Evolutionary conservation across 306 rosid genomes (phyloP), one percentile per base, ranked within the genome.

Genomic region (Pterocarpus santalinus): DNA sequence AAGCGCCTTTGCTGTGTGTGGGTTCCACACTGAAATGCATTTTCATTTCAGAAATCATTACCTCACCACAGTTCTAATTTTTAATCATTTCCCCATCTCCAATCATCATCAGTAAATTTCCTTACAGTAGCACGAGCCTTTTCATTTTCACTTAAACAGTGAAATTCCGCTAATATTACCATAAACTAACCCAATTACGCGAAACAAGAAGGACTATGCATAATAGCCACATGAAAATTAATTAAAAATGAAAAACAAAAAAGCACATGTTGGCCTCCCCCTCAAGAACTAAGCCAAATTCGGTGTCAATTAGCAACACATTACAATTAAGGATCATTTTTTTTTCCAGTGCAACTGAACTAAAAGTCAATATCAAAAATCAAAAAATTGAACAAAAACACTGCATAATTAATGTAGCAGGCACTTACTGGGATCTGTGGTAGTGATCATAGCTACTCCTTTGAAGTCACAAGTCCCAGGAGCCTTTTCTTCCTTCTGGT

Each of bases 361-460:
- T 46, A 4, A 60, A 62, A 55, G 68, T 13, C 11, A 52, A 81
- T 2, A 52, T 32, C 34, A 70, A 74, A 58, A 49, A 5, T 9
- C 2, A 13, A 43, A 51, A 35, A 60, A 43, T 65, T 79, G 57
- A 62, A 1, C 47, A n/a, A 51, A 72, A 32, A 11, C 8, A 22
- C 17, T 3, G 53, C 0, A 65, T 5, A 77, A 67, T 4, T 17
- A 47, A 47, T 2, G 15, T 9, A 65, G 51, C 1, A 64, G 30
- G 28, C 8, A 83, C 97, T 87, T 87, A 95, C 99, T 89, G 68
- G 99, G 99, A 81, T 95, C 99, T 16, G 94, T 91, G 81, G 99
- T 95, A 61, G 99, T 95, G 91, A 95, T 91, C 78, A 85, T 88
- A 36, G 98, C 99, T 38, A 84, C 96, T 68, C 99, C 99, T 73